Evolutionary conservation across 169 alveolate genomes (phyloP).

Genomic region (Plasmodium falciparum): DNA sequence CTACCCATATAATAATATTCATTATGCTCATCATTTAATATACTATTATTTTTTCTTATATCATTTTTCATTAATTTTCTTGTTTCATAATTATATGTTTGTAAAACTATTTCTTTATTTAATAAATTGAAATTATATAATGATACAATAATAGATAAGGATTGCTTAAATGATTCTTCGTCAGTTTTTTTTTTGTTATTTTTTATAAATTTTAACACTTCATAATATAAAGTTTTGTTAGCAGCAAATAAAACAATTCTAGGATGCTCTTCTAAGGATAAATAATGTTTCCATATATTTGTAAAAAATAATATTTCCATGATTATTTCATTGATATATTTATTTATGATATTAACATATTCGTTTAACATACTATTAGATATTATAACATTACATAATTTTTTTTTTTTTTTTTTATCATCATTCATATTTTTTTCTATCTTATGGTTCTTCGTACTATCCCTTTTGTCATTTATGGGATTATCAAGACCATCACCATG

Average conservation of each 20-base stretch:
- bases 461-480: not conserved
- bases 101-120: constrained; percentile 62
- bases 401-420: not conserved
- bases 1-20: not conserved
- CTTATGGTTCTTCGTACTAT: not conserved
- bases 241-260: constrained; percentile 59
- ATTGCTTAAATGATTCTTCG: constrained; percentile 21
- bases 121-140: constrained; percentile 68
- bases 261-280: constrained; percentile 70
- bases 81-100: constrained; percentile 22
- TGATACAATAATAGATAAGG: constrained; percentile 43
- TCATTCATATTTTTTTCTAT: not conserved
- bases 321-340: constrained; percentile 63
- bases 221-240: constrained; percentile 61
- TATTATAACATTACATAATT: not conserved
- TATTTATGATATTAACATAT: constrained; percentile 43
- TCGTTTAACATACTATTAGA: not conserved
- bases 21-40: not conserved
- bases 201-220: constrained; percentile 41
- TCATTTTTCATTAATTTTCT: not conserved
- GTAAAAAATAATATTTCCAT: constrained; percentile 73
- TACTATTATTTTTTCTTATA: not conserved
- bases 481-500: not conserved
- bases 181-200: not conserved
- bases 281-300: constrained; percentile 62